Evolutionary conservation across 2,329 filamentous ascomycete genomes (phyloP), one percentile per base, ranked within the genome.

Genomic region (Trichoderma sp.): DNA sequence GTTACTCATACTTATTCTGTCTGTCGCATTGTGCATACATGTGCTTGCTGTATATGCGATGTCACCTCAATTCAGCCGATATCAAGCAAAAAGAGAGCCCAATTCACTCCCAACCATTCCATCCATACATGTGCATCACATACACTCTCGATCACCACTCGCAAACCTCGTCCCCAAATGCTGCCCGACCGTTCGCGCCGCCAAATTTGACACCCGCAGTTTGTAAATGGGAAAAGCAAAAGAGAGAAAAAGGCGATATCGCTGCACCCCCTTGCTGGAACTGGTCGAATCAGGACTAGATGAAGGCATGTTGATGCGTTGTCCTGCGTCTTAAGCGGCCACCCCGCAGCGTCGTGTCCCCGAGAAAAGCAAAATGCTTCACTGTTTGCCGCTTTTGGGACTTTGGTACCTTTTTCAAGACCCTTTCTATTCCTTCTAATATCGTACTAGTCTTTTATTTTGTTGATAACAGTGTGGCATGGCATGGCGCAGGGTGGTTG

Each of bases 251-350:
- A 61, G 9, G n/a, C 11, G 28, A 23, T 6, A 6, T 23, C 4
- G 30, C 5, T 9, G 47, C 47, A n/a, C 57, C 34, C 55, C 66
- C 53, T 12, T 61, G 36, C 17, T 26, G 53, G n/a, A n/a, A 34
- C 0, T 3, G 2, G 36, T 34, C 55, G n/a, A 69, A 69, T 62
- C 30, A 58, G 70, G 47, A 59, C 64, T 58, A 36, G 70, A 43
- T 23, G 47, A 50, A 59, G 11, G 23, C 65, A 36, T 53, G n/a
- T 17, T 8, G 73, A 74, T 74, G 73, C 71, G 72, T 74, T 74
- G 73, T 73, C 72, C 68, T 74, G 73, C 73, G 68, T 73, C 34
- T 23, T 53, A 20, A 66, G n/a, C 23, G 53, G 39, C 59, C 53
- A 55, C 70, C 70, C 71, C 63, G 50, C 72, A 72, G n/a, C n/a